Evolutionary conservation across 1,284 basidiomycete species (phyloP), one percentile per base, ranked within the genome.

Genomic region (Irpex sp.): DNA sequence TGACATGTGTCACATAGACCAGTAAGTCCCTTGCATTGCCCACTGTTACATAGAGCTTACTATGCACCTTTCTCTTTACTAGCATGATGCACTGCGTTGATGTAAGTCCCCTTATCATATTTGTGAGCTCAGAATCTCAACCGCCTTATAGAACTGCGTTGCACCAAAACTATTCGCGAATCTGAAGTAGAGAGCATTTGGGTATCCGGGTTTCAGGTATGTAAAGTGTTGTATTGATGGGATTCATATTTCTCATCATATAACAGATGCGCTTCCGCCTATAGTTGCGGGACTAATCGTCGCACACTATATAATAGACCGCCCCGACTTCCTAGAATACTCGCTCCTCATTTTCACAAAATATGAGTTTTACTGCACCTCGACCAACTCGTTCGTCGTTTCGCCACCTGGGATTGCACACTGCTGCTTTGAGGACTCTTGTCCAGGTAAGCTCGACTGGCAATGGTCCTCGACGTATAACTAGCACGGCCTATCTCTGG

Each of bases 81-180:
- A 93, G 91, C 77, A 85, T 92, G 87, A 94, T 95, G 92, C 93
- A 95, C 80, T 94, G 93, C 72, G 91, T 89, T 66, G 92, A 95
- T 70, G 92, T 94, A 77, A 64, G 88, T 80, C 54, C 52, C 64
- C 59, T 52, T 48, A 47, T 17, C 56, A 48, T 13, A n/a, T 36
- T 56, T 11, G 3, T 34, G 11, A 3, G 8, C 2, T 15, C 31
- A 57, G 9, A 37, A 21, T 61, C 68, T 34, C 40, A 19, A 31
- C 3, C 37, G 56, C 60, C 38, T 40, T 17, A 34, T 72, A 92
- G 90, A 84, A 84, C 66, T 93, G 89, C 73, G 85, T 87, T 66
- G 93, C 87, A 62, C 92, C 92, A 72, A 92, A 90, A 80, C 78
- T 96, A 64, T 96, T 94, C 80, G 70, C 79, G 67, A 86, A 88